These are phyloP conservation scores for Picocystis sp. DNA, from an alignment of 163 green algal genomes.

Conservation along the genomic window DNA sequence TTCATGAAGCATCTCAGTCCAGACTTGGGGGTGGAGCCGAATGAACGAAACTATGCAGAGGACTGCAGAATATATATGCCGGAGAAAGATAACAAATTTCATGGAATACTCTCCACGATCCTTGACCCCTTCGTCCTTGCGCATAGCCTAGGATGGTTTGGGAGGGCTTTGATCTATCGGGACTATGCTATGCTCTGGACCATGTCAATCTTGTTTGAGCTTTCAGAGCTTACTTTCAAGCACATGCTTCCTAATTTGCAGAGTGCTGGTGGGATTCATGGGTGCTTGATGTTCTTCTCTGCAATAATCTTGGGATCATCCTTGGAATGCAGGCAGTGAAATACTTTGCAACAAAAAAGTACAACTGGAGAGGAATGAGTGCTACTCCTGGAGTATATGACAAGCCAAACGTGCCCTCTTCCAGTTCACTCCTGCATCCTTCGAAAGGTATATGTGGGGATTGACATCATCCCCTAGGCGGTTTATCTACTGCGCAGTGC, in stretches of 20 bases:
- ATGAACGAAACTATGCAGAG: slow-evolving; percentile 46
- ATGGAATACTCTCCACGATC: slow-evolving; percentile 31
- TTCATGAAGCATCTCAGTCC: slow-evolving; percentile 47
- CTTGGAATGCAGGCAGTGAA: slow-evolving; percentile 58
- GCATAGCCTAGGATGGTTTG: slow-evolving; percentile 52
- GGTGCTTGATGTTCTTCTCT: slow-evolving; percentile 76
- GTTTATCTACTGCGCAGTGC: slow-evolving; percentile 27
- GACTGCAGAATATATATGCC: slow-evolving; percentile 58
- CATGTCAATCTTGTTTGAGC: slow-evolving; percentile 52
- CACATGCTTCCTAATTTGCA: slow-evolving; percentile 94
- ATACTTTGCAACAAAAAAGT: slow-evolving; percentile 51
- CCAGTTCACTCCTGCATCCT: slow-evolving; percentile 56
- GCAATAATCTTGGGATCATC: slow-evolving; percentile 53
- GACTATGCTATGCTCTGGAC: slow-evolving; percentile 54
- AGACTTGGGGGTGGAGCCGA: slow-evolving; percentile 50
- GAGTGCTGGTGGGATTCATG: slow-evolving; percentile 94
- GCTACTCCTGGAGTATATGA: slow-evolving; percentile 29
- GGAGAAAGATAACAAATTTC: slow-evolving; percentile 17
- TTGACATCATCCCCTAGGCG: slow-evolving; percentile 36
- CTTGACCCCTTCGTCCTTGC: slow-evolving; percentile 85
- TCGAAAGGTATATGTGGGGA: slow-evolving; percentile 39
- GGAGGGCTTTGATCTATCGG: slow-evolving; percentile 66
- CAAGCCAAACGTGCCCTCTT: slow-evolving; percentile 34
- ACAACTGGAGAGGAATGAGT: slow-evolving; percentile 51
- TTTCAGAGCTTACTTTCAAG: slow-evolving; percentile 75